A percentile compares a stretch with the other conserved stretches of the same genome.
phyloP scores from a whole-genome alignment of 1,284 basidiomycete species.

The Neolentinus lepideus region DNA sequence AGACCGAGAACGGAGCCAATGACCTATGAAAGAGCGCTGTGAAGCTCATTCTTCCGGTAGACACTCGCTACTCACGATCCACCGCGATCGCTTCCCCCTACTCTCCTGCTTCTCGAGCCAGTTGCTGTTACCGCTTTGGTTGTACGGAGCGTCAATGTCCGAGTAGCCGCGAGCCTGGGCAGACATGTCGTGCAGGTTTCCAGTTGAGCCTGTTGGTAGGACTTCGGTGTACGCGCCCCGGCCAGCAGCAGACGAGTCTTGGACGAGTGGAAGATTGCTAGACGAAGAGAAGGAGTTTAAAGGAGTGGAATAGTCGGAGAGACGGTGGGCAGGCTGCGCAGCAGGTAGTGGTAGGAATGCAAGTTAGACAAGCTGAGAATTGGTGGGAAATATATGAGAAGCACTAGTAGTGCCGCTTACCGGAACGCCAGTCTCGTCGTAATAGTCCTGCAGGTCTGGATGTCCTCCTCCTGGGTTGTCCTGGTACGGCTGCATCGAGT shows the following conservation, averaged over 20 bases:
- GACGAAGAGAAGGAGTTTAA: constrained; percentile 14
- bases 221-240: constrained; percentile 15
- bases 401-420: neutral
- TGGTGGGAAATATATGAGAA: constrained; percentile 4
- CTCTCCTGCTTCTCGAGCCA: constrained; percentile 33
- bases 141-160: constrained; percentile 16
- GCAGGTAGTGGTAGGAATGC: constrained; percentile 9
- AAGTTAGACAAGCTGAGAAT: neutral
- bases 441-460: constrained; percentile 3
- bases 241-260: constrained; percentile 8
- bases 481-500: neutral
- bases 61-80: constrained; percentile 23
- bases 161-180: constrained; percentile 16
- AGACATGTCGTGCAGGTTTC: constrained; percentile 12
- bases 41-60: neutral
- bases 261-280: constrained; percentile 11
- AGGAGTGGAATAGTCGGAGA: constrained; percentile 24
- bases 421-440: neutral
- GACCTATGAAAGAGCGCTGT: constrained; percentile 29
- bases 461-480: neutral
- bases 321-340: constrained; percentile 28
- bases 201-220: constrained; percentile 6
- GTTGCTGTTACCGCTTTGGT: constrained; percentile 14
- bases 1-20: constrained; percentile 37
- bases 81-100: constrained; percentile 23